Evolutionary conservation across 768 basidiomycete species (phyloP), one percentile per base, ranked within the genome.

Genomic region (Naganishia friedmannii): DNA sequence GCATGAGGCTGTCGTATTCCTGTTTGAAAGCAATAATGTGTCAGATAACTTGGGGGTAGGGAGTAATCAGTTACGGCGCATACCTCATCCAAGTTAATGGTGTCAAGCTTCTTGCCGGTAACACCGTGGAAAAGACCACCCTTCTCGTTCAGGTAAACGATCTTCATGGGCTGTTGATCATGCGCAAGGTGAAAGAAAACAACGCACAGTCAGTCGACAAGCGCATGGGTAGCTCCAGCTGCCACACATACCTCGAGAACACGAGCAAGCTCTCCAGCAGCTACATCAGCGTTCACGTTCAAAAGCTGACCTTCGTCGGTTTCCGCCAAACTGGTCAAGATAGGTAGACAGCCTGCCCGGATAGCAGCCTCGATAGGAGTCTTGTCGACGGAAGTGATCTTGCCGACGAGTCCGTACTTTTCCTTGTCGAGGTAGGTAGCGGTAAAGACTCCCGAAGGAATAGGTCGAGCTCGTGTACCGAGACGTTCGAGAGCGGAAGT

Each of bases 211-310:
- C 42, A 53, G 23, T 2, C 3, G 15, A 26, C 23, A 65, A 34
- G 29, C 23, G 15, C 13, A 48, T 67, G 21, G 65, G 65, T 66
- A 45, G 46, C 45, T 9, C 15, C 26, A 12, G 42, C 21, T 26
- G 39, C 37, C 42, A 19, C 31, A 73, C 78, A 72, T 60, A 79
- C 78, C 73, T 98, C 95, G 29, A 99, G 85, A 80, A 98, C 95
- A 83, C 97, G 96, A 8, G 95, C 90, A 23, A 99, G 87, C 82
- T 99, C 96, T 48, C 95, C 96, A 0, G 96, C 95, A 1, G 96
- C 96, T 72, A 98, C 91, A 80, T 99, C 96, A 26, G 96, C 96
- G 78, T 98, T 99, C 80, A 99, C 96, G 77, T 99, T 99, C 73
- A 98, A 85, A 75, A 99, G 93, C 81, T 99, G 96, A n/a, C 96